Evolutionary conservation across 192 early-diverging fungal genomes (phyloP).

Genomic region (Coemansia pectinata): DNA sequence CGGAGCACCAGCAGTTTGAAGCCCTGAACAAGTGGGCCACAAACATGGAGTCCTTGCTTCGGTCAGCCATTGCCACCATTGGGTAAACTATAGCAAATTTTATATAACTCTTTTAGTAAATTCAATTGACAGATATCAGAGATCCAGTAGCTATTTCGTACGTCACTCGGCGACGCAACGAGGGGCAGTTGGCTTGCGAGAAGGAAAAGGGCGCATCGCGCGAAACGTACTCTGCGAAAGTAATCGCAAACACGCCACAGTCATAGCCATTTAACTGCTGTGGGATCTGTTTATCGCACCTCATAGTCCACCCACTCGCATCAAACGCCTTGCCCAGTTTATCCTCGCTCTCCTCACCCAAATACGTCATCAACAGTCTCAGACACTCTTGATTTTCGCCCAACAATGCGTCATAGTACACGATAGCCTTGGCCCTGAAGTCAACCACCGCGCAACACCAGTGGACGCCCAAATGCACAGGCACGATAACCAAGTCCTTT

Average conservation of each 20-base stretch:
- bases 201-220: slow-evolving; percentile 69
- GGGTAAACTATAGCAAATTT: neutral
- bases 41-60: slow-evolving; percentile 25
- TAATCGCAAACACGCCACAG: slow-evolving; percentile 92
- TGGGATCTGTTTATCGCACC: slow-evolving; percentile 74
- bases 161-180: slow-evolving; percentile 70
- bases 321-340: slow-evolving; percentile 70
- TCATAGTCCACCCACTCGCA: slow-evolving; percentile 64
- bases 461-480: slow-evolving; percentile 79
- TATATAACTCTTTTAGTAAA: neutral
- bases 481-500: slow-evolving; percentile 77
- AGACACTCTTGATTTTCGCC: slow-evolving; percentile 63
- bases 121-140: slow-evolving; percentile 13
- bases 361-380: slow-evolving; percentile 58
- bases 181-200: slow-evolving; percentile 70
- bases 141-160: slow-evolving; percentile 69
- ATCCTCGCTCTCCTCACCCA: slow-evolving; percentile 70
- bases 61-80: slow-evolving; percentile 9
- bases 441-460: slow-evolving; percentile 73
- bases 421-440: slow-evolving; percentile 61
- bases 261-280: slow-evolving; percentile 86
- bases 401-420: slow-evolving; percentile 82
- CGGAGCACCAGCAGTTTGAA: slow-evolving; percentile 40
- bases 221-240: slow-evolving; percentile 77
- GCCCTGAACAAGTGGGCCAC: slow-evolving; percentile 38